A percentile compares a stretch with the other conserved stretches of the same genome.
Evolutionary conservation across 2,329 filamentous ascomycete genomes (phyloP).

Genomic region (Stagonosporopsis vannaccii): DNA sequence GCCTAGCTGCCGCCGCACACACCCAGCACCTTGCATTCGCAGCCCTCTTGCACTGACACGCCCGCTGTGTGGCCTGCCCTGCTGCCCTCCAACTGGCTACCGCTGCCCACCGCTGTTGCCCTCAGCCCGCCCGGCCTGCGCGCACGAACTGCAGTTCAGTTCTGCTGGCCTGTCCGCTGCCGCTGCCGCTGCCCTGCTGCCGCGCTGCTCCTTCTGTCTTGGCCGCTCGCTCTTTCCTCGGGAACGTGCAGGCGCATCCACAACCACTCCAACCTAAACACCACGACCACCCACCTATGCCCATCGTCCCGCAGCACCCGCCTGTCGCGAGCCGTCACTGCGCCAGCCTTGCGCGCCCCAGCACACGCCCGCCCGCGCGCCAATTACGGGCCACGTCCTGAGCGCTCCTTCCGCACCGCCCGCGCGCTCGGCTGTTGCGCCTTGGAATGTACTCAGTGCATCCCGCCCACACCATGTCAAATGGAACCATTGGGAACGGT

Average conservation of each 20-base stretch:
- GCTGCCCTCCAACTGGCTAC: slow-evolving; percentile 13
- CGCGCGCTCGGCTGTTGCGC: slow-evolving; percentile 44
- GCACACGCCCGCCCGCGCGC: slow-evolving; percentile 10
- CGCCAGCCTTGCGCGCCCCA: slow-evolving; percentile 28
- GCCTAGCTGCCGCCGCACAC: slow-evolving; percentile 26
- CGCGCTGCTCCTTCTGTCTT: slow-evolving; percentile 12
- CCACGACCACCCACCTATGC: slow-evolving; percentile 31
- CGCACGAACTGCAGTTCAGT: slow-evolving; percentile 14
- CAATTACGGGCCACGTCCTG: slow-evolving; percentile 10
- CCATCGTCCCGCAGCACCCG: slow-evolving; percentile 28
- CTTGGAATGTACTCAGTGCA: slow-evolving; percentile 52
- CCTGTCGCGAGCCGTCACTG: slow-evolving; percentile 26
- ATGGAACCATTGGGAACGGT: slow-evolving; percentile 50
- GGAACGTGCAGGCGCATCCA: slow-evolving; percentile 21
- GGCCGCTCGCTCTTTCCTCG: slow-evolving; percentile 20
- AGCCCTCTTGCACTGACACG: slow-evolving; percentile 20
- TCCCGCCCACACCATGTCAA: slow-evolving; percentile 48
- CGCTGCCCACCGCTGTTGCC: background rate
- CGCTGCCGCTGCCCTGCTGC: background rate
- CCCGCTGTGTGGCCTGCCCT: slow-evolving; percentile 1
- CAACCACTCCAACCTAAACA: slow-evolving; percentile 19
- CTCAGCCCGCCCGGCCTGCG: slow-evolving; percentile 10
- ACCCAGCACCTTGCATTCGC: slow-evolving; percentile 28
- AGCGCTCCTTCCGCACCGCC: slow-evolving; percentile 35
- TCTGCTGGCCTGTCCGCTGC: background rate